Percentiles rank a stretch among this genome's conserved stretches.
Evolutionary conservation across 2,329 filamentous ascomycete species (phyloP).

Genomic region (Fusarium denticulatum): DNA sequence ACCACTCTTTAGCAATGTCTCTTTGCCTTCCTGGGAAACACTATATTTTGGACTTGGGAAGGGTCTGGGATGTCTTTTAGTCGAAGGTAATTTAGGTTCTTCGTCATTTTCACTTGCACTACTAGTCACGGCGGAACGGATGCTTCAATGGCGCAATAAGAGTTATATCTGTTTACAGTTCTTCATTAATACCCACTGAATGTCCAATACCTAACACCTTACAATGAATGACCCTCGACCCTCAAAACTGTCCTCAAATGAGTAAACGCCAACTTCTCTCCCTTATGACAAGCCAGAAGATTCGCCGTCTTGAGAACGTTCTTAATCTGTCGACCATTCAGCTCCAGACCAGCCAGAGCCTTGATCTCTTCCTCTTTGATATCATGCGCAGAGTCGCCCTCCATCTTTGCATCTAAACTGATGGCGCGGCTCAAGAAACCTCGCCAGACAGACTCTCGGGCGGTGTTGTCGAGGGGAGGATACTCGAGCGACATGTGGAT

Average conservation of each 20-base stretch:
- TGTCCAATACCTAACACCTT: neutral
- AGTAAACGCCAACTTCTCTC: slow-evolving; percentile 42
- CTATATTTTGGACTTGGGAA: neutral
- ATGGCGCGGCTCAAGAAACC: slow-evolving; percentile 52
- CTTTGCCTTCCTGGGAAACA: neutral
- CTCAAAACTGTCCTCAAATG: slow-evolving; percentile 48
- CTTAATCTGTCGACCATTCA: slow-evolving; percentile 64
- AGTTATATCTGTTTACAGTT: neutral
- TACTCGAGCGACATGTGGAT: slow-evolving; percentile 62
- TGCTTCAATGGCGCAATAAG: neutral
- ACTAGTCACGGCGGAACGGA: neutral
- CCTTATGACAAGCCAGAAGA: slow-evolving; percentile 46
- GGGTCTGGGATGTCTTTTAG: neutral
- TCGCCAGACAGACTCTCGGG: slow-evolving; percentile 52
- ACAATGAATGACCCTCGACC: slow-evolving; percentile 44
- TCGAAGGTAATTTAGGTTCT: neutral
- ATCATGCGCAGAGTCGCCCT: slow-evolving; percentile 45
- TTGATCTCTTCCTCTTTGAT: slow-evolving; percentile 45
- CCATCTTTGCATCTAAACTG: slow-evolving; percentile 18
- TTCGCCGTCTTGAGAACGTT: slow-evolving; percentile 55
- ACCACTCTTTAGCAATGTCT: neutral
- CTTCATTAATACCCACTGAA: neutral
- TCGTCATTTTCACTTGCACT: neutral
- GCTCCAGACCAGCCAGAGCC: slow-evolving; percentile 51
- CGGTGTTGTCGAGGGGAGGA: slow-evolving; percentile 50